Percentiles rank a stretch among this genome's conserved stretches.
phyloP scores from a whole-genome alignment of 2,329 filamentous ascomycete species.

The Basipetospora chlamydospora region DNA sequence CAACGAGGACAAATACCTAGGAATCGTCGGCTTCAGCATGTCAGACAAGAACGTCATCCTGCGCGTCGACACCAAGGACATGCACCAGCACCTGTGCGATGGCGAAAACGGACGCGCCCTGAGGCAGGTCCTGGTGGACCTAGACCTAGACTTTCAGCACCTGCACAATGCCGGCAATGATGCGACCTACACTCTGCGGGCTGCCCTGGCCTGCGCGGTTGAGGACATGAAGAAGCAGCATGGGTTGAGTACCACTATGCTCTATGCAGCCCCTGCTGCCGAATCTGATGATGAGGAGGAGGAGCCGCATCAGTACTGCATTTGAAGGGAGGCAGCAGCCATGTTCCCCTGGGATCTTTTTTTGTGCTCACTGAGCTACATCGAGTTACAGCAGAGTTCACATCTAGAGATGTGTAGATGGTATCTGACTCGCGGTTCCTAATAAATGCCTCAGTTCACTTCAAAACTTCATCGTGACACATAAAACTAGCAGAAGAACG shows the following conservation, averaged over 20 bases:
- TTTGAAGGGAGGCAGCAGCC: not conserved
- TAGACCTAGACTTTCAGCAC: conserved; percentile 48
- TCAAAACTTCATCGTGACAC: conserved; percentile 14
- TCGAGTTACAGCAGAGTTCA: not conserved
- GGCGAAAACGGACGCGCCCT: conserved; percentile 42
- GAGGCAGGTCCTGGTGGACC: conserved; percentile 41
- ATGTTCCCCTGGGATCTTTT: not conserved
- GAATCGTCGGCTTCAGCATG: conserved; percentile 48
- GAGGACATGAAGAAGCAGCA: conserved; percentile 1
- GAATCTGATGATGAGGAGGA: not conserved
- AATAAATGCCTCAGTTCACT: too few relatives aligned
- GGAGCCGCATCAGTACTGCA: not conserved
- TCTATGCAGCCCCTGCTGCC: not conserved
- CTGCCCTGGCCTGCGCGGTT: conserved; percentile 38
- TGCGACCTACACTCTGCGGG: conserved; percentile 63
- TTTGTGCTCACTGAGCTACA: not conserved
- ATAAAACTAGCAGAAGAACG: conserved; percentile 6
- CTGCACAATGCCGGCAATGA: conserved; percentile 88
- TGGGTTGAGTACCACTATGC: too few relatives aligned
- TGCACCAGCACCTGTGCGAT: conserved; percentile 51
- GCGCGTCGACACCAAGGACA: conserved; percentile 54
- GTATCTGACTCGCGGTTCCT: too few relatives aligned
- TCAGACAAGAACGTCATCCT: conserved; percentile 40
- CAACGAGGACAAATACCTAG: conserved; percentile 55
- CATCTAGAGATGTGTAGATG: not conserved